Conservation (phyloP, 257 asterid species). For the Cordia subcordata region DNA sequence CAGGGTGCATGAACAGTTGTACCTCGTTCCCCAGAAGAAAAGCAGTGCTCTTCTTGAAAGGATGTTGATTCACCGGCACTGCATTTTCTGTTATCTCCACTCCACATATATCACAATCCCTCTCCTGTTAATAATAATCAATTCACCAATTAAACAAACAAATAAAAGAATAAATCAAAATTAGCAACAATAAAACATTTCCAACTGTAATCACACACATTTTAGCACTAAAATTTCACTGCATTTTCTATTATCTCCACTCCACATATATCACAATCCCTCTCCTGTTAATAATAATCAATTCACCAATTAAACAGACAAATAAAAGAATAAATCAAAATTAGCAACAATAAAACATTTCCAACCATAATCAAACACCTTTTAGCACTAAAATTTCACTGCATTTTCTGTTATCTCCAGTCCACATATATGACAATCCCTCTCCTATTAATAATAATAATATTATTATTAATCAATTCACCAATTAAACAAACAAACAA, state of each 20-base stretch:
- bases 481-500: background rate
- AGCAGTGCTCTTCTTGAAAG: constrained; percentile 86
- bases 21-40: constrained; percentile 99
- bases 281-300: constrained; percentile 43
- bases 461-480: background rate
- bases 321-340: background rate
- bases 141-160: background rate
- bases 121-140: constrained; percentile 43
- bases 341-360: background rate
- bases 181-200: background rate
- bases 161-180: background rate
- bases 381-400: background rate
- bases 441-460: constrained; percentile 44
- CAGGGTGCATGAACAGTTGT: background rate
- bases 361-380: background rate
- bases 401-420: constrained; percentile 89
- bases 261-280: constrained; percentile 88
- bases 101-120: constrained; percentile 88
- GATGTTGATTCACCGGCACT: constrained; percentile 69
- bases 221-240: background rate
- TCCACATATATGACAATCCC: constrained; percentile 88
- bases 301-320: background rate
- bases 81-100: constrained; percentile 90
- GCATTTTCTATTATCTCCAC: constrained; percentile 90
- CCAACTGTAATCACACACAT: background rate